Percentiles rank a stretch among this genome's conserved stretches.
Conservation (phyloP, 208 protist genomes). For the Blastocrithidia nonstop region DNA sequence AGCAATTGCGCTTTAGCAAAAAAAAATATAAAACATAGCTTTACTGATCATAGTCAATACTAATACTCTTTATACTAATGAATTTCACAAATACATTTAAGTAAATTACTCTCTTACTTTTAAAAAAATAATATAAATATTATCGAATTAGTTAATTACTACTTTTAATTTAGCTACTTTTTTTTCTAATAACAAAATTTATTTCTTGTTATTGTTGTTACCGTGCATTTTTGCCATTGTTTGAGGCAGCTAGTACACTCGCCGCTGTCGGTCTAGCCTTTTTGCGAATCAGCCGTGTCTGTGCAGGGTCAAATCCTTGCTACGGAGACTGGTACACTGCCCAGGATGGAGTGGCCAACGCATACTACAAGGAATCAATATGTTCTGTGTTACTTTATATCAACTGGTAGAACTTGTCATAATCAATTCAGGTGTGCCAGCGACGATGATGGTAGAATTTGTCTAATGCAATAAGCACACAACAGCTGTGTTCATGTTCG, state of each 20-base stretch:
- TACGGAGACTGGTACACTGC: constrained; percentile 64
- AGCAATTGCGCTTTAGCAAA: too few relatives aligned
- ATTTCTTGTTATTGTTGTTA: too few relatives aligned
- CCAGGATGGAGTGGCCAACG: constrained; percentile 57
- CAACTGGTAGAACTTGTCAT: constrained; percentile 63
- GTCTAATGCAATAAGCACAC: constrained; percentile 75
- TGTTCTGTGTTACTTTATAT: constrained; percentile 15
- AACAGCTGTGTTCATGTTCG: constrained; percentile 88
- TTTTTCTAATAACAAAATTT: too few relatives aligned
- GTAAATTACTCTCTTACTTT: too few relatives aligned
- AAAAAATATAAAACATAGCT: too few relatives aligned
- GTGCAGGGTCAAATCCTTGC: constrained; percentile 79
- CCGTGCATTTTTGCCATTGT: background rate
- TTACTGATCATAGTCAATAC: too few relatives aligned
- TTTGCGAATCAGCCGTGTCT: constrained; percentile 51
- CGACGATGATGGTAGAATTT: constrained; percentile 59
- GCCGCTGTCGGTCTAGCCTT: constrained; percentile 26
- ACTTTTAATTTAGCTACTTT: too few relatives aligned
- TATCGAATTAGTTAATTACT: too few relatives aligned
- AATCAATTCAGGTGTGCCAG: constrained; percentile 89
- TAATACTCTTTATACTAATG: too few relatives aligned
- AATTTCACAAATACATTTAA: too few relatives aligned
- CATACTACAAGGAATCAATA: constrained; percentile 74
- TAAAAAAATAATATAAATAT: too few relatives aligned
- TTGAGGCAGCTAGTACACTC: constrained; percentile 6